Evolutionary conservation across 2,329 filamentous ascomycete genomes (phyloP), one percentile per base, ranked within the genome.

Genomic region (Elsinoe ampelina): DNA sequence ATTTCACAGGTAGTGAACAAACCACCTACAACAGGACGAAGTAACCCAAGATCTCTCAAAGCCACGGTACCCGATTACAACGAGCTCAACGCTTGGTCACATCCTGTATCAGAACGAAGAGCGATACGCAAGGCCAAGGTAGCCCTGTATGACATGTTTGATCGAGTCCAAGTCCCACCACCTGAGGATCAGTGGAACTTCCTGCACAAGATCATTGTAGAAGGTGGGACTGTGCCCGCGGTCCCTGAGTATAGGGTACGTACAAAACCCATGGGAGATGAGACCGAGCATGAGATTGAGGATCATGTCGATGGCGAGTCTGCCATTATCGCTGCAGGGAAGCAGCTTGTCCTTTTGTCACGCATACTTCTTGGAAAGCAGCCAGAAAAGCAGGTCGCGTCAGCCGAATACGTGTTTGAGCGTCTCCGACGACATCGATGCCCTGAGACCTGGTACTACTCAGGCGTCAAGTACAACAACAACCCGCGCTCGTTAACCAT

Each of bases 61-160:
- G 54, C 66, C 0, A 43, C 59, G 5, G 57, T 55, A 2, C 69
- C 67, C 1, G 57, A 59, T 10, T 70, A 75, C 17, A 73, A 75
- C n/a, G 66, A 68, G 41, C 67, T 67, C 57, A 79, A 78, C 55
- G 63, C 66, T 15, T 78, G 76, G 75, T 64, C 67, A 51, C 69
- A 72, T 5, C 71, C 74, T 1, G 74, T 78, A 70, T 75, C 76
- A 3, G 62, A 70, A 32, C 69, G 63, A 43, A 67, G 77, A 19
- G 70, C 73, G 7, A 67, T 68, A 39, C 78, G 77, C 57, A 66
- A 73, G 57, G 69, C 71, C 5, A 64, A 67, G 34, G 64, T 69
- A 34, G 77, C 73, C 71, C 77, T 75, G 61, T 72, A 72, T 2
- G 62, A 68, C 7, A 63, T 73, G 1, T 66, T 79, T 59, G 67